These are phyloP conservation scores for Pleoardoris graminearum DNA, from an alignment of 2,329 filamentous ascomycete genomes.

Conservation along the genomic window DNA sequence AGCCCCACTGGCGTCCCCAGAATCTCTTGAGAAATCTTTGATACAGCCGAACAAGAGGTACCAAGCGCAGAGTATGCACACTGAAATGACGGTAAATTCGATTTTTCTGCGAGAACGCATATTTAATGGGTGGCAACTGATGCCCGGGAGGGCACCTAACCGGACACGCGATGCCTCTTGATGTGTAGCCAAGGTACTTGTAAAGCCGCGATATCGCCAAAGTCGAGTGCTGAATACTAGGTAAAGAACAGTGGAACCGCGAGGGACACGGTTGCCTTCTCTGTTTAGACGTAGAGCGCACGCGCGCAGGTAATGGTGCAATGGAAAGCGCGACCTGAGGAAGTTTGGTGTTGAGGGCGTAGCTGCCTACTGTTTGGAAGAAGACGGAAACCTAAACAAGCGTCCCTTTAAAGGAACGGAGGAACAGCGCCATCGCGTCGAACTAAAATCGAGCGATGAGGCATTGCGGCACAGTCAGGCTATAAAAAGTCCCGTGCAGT, in stretches of 20 bases:
- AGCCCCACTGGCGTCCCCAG: conserved; percentile 5
- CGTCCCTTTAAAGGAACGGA: not conserved
- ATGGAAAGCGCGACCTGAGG: too few relatives aligned
- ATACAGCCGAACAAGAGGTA: conserved; percentile 19
- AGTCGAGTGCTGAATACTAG: conserved; percentile 5
- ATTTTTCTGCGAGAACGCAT: conserved; percentile 16
- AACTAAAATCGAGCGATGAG: conserved; percentile 8
- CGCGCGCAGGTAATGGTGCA: too few relatives aligned
- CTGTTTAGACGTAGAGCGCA: too few relatives aligned
- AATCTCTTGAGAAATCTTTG: conserved; percentile 8
- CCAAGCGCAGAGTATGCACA: conserved; percentile 20
- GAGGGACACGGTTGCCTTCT: conserved; percentile 1
- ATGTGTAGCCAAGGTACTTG: too few relatives aligned
- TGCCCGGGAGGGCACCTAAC: too few relatives aligned
- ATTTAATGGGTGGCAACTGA: conserved; percentile 12
- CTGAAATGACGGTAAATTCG: conserved; percentile 15
- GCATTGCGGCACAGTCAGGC: conserved; percentile 15
- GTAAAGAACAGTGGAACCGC: conserved; percentile 4
- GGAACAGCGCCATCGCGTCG: conserved; percentile 1
- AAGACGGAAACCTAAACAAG: conserved; percentile 2
- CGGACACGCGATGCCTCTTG: too few relatives aligned
- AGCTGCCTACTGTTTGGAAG: conserved; percentile 8
- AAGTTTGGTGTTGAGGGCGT: too few relatives aligned
- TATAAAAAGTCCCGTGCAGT: not conserved
- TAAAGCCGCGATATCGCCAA: too few relatives aligned